Evolutionary conservation across 805 yeast genomes (phyloP).

Genomic region (Lipomyces oligophaga): DNA sequence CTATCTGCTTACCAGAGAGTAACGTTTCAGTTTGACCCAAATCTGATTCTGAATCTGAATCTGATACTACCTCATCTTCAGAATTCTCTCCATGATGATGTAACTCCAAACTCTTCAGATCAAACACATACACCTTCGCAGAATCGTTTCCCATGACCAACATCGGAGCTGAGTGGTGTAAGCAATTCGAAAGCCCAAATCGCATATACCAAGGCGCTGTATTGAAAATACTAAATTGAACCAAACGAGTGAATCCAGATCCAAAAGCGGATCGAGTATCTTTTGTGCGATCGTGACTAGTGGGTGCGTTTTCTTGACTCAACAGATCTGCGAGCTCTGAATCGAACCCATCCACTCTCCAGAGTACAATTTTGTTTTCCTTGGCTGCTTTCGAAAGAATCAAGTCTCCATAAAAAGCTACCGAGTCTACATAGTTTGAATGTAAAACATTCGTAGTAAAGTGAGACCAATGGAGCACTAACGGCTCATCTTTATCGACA

Average conservation of each 20-base stretch:
- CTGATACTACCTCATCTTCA: not conserved
- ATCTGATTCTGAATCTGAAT: slow-evolving; percentile 20
- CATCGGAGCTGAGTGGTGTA: no score
- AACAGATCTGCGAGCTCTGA: slow-evolving; percentile 15
- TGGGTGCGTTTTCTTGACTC: slow-evolving; percentile 21
- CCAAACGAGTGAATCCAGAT: slow-evolving; percentile 14
- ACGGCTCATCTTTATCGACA: slow-evolving; percentile 14
- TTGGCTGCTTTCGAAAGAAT: slow-evolving; percentile 24
- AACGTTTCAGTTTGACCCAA: no score
- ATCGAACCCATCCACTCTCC: slow-evolving; percentile 23
- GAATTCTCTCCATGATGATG: not conserved
- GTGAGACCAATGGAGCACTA: slow-evolving; percentile 25
- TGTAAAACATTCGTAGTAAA: slow-evolving; percentile 16
- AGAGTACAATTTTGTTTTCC: slow-evolving; percentile 21
- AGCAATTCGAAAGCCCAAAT: slow-evolving; percentile 20
- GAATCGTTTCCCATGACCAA: slow-evolving; percentile 25
- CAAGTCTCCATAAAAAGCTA: slow-evolving; percentile 24
- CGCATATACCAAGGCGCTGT: slow-evolving; percentile 29
- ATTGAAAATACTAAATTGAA: slow-evolving; percentile 17
- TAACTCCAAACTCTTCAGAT: slow-evolving; percentile 10
- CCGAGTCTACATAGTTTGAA: slow-evolving; percentile 24
- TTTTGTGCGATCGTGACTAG: slow-evolving; percentile 19
- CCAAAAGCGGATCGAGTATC: slow-evolving; percentile 25
- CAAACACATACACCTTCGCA: slow-evolving; percentile 18
- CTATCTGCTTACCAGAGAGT: no score